Conservation (phyloP, 257 asterid genomes). For the Ligustrum vulgare region DNA sequence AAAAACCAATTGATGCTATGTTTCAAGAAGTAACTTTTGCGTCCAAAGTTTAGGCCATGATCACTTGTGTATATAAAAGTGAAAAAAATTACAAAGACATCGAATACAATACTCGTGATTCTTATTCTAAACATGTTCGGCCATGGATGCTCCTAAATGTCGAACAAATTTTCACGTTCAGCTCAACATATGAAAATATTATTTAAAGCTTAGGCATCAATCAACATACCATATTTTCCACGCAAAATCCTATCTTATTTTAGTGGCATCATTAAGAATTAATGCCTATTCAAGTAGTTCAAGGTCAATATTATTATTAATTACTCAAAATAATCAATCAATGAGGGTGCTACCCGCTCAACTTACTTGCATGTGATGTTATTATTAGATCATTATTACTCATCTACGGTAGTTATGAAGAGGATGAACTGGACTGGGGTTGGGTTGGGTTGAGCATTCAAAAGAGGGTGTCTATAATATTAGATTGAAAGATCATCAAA, state of each 20-base stretch:
- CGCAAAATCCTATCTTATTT: no score
- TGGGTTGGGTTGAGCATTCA: constrained; percentile 25
- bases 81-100: background rate
- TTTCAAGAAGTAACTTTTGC: no score
- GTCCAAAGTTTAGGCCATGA: background rate
- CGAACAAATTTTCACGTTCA: background rate
- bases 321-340: constrained; percentile 20
- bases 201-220: background rate
- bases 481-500: constrained; percentile 45
- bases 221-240: background rate
- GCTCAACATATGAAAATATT: no score
- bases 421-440: background rate
- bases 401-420: background rate
- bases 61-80: background rate
- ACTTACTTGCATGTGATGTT: constrained; percentile 29
- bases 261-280: background rate
- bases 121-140: background rate
- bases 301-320: constrained; percentile 32
- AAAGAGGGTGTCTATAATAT: constrained; percentile 14
- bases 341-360: constrained; percentile 8
- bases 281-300: constrained; percentile 23
- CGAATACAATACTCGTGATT: background rate
- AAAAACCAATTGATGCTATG: no score
- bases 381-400: constrained; percentile 20
- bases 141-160: background rate